Base-by-base conservation (phyloP, 2,329 filamentous ascomycete genomes). In the Aquanectria penicillioides region DNA sequence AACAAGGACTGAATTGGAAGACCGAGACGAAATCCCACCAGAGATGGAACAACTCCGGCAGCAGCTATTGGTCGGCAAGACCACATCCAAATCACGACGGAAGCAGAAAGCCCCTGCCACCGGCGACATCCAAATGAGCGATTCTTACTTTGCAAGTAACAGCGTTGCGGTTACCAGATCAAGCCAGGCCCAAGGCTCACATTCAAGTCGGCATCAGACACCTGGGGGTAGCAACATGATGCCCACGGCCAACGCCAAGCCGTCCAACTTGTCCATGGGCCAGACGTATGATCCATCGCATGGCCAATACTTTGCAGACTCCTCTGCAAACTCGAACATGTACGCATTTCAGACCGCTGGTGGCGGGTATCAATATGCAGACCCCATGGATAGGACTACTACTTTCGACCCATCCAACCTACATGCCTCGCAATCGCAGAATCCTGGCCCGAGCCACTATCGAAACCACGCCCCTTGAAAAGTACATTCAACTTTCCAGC, bases 21-120 rank as follows among this genome's bases (percentile, higher is more conserved):
- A 57, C 25, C 47, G 52, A 20, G 59, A 60, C 25, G 55, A 62
- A n/a, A 53, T 62, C 1, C 54, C 61, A 0, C 54, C 54, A 4
- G 37, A 61, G 37, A 49, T 58, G 29, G 29, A 49, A 25, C 36
- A 22, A 4, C 34, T 57, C 12, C 20, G 38, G 9, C 54, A 38
- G 31, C 41, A 56, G 22, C 29, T 59, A 11, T 23, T 49, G 22
- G 23, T 33, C 12, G 29, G 15, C n/a, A 20, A 36, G 23, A 28
- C 17, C 20, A 18, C 33, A n/a, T n/a, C n/a, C n/a, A n/a, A n/a
- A n/a, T n/a, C 6, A 12, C 34, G 20, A 6, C 41, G 33, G 11
- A 40, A 46, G n/a, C 47, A 23, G 15, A 15, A 10, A 12, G 15
- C 12, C 4, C 4, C 23, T 4, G 23, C 3, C 4, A 26, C 23